Percentiles rank a stretch among this genome's conserved stretches.
Evolutionary conservation across 352 stramenopile species (phyloP).

Genomic region (Thalassiosira mediterranea): DNA sequence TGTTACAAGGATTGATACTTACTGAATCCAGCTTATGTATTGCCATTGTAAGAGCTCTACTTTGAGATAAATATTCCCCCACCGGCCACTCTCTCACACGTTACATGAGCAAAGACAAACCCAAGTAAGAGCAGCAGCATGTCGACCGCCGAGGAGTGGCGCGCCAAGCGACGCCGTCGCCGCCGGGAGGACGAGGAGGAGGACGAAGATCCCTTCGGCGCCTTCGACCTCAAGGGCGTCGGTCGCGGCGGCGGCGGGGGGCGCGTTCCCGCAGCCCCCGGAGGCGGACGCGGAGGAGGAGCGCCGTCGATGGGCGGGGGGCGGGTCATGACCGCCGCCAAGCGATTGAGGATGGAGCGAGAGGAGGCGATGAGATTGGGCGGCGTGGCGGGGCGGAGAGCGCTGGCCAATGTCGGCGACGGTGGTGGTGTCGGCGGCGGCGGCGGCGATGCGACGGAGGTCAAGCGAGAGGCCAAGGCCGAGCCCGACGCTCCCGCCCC

Average conservation of each 20-base stretch:
- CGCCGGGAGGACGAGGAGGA: constrained; percentile 22
- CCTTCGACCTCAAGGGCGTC: constrained; percentile 18
- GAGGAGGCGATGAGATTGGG: constrained; percentile 48
- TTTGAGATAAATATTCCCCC: no score
- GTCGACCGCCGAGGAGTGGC: constrained; percentile 37
- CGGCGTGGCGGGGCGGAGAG: constrained; percentile 25
- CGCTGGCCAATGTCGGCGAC: constrained; percentile 26
- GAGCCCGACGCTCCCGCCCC: not conserved
- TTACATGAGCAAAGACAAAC: no score
- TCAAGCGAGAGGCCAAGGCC: not conserved
- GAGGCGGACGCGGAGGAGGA: no score
- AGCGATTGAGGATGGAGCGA: constrained; percentile 53
- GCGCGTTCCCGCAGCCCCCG: not conserved
- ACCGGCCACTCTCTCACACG: no score
- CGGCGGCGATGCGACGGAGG: constrained; percentile 8
- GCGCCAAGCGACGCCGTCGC: constrained; percentile 34
- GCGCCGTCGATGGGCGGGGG: not conserved
- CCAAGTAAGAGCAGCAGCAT: no score
- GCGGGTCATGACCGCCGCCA: constrained; percentile 49
- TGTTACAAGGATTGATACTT: no score
- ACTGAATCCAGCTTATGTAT: no score
- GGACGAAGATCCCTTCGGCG: constrained; percentile 32
- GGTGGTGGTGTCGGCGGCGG: not conserved
- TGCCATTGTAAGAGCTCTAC: no score
- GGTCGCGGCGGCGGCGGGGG: not conserved